Base-by-base conservation (phyloP, 2,329 filamentous ascomycete genomes). In the Ceratocystis ficicola region DNA sequence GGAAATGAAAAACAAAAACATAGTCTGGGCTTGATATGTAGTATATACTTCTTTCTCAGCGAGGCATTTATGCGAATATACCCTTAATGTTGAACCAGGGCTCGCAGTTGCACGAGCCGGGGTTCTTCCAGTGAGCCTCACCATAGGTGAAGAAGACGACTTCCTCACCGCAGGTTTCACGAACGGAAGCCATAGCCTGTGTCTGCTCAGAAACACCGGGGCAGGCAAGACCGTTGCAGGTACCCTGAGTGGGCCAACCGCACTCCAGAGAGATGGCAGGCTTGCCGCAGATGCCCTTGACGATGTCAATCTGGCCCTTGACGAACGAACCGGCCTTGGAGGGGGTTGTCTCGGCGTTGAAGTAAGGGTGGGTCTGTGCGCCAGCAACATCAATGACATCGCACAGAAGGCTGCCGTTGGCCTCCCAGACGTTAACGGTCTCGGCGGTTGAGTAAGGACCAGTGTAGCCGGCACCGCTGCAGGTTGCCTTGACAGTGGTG, bases 281-380 rank as follows among this genome's bases (percentile, higher is more conserved):
- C 80, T 88, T 88, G 74, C 82, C 82, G 83, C 93, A 97, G 71
- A 90, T 78, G 59, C 75, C 74, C 74, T 84, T 77, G 69, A 95
- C 85, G 70, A 89, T 80, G 60, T 84, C 78, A 70, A 96, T 83
- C 81, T 96, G 86, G 71, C 80, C 73, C 70, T 80, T 77, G 71
- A 92, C 88, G 75, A 96, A 96, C 64, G 78, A 74, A 74, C 93
- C 93, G 65, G 92, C 91, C 63, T 82, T 73, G 3, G 76, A 72
- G 68, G 91, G 83, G 28, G 77, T 73, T 69, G 86, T 81, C 67
- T 82, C 78, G 59, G 84, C 74, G 81, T 95, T 95, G 87, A 96
- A 97, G 87, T 88, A 96, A 71, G 92, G 86, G 80, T 97, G 92
- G 72, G 95, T 85, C 82, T 96, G 96, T 76, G 85, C 86, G 76